Percentiles rank a stretch among this genome's conserved stretches.
Conservation (phyloP, 176 grass and related monocot genomes). For the Echinochloa phyllopogon region DNA sequence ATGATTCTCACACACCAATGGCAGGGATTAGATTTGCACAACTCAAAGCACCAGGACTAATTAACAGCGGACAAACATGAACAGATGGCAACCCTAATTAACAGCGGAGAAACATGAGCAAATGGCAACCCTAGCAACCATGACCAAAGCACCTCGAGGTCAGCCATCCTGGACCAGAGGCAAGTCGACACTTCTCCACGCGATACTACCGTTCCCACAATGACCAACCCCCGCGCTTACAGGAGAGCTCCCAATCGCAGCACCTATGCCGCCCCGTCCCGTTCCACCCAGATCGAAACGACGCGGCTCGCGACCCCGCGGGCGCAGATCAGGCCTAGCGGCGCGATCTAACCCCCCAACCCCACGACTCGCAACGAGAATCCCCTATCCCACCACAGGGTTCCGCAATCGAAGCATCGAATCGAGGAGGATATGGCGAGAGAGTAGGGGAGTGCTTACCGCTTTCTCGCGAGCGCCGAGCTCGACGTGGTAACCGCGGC, state of each 20-base stretch:
- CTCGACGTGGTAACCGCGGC: constrained; percentile 73
- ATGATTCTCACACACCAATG: neutral
- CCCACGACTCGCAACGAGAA: neutral
- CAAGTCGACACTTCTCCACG: neutral
- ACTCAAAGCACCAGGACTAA: neutral
- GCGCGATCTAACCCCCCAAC: neutral
- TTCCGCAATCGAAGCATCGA: neutral
- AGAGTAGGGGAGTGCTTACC: constrained; percentile 39
- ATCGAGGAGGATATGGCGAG: neutral
- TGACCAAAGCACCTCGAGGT: neutral
- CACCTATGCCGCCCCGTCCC: neutral
- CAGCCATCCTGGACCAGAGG: neutral
- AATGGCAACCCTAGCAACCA: constrained; percentile 17
- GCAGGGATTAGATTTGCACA: neutral
- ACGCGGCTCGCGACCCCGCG: neutral
- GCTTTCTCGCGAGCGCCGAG: constrained; percentile 83
- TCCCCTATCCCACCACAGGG: neutral
- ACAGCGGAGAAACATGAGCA: neutral
- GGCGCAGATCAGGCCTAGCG: neutral
- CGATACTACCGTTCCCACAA: neutral
- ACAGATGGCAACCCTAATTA: constrained; percentile 13
- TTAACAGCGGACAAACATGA: neutral
- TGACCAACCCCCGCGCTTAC: neutral
- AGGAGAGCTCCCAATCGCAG: neutral
- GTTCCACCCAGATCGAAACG: constrained; percentile 13